Evolutionary conservation across 2,329 filamentous ascomycete species (phyloP).

Genomic region (Hymenoscyphus fraxineus): DNA sequence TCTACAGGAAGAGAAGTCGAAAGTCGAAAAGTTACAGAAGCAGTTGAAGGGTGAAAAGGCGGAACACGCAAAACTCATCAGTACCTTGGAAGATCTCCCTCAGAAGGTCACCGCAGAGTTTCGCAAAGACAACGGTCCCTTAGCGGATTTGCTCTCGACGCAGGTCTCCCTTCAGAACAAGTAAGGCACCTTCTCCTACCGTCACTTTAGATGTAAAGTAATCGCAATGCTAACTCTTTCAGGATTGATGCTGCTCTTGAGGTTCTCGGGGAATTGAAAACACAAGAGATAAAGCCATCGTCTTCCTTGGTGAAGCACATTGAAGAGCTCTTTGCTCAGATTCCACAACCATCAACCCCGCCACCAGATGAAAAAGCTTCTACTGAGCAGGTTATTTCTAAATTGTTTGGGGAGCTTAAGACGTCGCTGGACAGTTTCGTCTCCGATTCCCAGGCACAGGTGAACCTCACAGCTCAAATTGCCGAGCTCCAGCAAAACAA

Average conservation of each 20-base stretch:
- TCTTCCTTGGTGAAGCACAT: conserved; percentile 22
- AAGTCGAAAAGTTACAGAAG: conserved; percentile 21
- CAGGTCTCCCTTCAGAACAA: conserved; percentile 26
- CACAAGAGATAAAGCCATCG: conserved; percentile 15
- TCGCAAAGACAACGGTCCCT: conserved; percentile 20
- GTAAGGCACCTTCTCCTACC: conserved; percentile 23
- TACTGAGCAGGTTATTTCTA: conserved; percentile 17
- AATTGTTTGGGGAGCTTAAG: conserved; percentile 24
- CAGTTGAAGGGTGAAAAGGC: conserved; percentile 17
- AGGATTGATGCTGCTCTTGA: conserved; percentile 26
- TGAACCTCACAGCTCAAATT: conserved; percentile 22
- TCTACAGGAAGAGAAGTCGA: conserved; percentile 17
- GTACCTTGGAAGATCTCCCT: conserved; percentile 23
- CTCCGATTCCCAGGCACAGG: conserved; percentile 20
- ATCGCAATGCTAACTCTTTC: conserved; percentile 10
- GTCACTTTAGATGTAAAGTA: background rate
- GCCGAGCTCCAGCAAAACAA: conserved; percentile 24
- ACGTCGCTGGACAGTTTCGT: conserved; percentile 21
- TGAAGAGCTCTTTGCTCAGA: conserved; percentile 24
- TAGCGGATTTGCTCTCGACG: conserved; percentile 21
- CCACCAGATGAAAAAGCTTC: conserved; percentile 10
- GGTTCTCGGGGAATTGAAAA: conserved; percentile 18
- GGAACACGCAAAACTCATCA: conserved; percentile 22
- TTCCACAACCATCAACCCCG: background rate
- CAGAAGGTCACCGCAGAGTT: conserved; percentile 19